Evolutionary conservation across 306 rosid genomes (phyloP).

Genomic region (Lablab purpureus): DNA sequence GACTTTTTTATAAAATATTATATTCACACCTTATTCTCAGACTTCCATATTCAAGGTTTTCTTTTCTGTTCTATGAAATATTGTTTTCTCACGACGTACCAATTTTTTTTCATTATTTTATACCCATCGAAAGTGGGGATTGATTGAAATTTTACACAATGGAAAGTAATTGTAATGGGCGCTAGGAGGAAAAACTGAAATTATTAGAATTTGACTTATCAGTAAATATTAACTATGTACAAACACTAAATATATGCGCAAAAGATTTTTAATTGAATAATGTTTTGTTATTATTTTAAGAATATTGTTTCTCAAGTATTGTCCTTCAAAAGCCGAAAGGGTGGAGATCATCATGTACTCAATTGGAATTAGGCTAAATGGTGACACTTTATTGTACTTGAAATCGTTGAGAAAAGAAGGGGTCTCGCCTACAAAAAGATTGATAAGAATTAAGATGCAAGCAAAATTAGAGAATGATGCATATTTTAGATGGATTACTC

Average conservation of each 20-base stretch:
- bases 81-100: neutral
- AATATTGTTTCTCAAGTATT: neutral
- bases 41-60: neutral
- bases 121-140: neutral
- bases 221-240: neutral
- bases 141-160: neutral
- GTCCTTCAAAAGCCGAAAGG: neutral
- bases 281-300: neutral
- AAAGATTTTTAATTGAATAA: neutral
- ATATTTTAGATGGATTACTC: too few species aligned
- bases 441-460: neutral
- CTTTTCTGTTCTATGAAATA: neutral
- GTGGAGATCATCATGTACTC: neutral
- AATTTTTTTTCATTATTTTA: neutral
- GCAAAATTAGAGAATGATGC: neutral
- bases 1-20: too few species aligned
- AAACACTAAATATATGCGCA: neutral
- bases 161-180: neutral
- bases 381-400: neutral
- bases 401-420: neutral
- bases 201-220: neutral
- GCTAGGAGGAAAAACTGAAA: neutral
- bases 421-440: too few species aligned
- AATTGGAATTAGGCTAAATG: neutral
- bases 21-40: neutral